Evolutionary conservation across 129 eudicot genomes (phyloP), one percentile per base, ranked within the genome.

Genomic region (Escallonia herrerae): DNA sequence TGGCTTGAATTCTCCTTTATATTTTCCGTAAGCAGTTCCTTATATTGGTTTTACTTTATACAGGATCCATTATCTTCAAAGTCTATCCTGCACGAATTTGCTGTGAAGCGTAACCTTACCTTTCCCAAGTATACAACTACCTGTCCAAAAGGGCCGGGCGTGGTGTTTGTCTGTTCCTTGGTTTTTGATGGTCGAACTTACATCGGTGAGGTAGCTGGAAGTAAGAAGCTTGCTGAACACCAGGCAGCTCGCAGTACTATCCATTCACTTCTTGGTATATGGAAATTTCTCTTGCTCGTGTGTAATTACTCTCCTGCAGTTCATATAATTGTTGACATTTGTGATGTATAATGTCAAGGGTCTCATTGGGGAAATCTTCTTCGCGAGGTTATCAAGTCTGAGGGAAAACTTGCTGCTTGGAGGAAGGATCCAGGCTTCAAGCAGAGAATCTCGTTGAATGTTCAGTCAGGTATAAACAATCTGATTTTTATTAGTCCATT

Each of bases 71-170:
- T 22, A 22, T 22, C 33, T 22, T 22, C 33, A 53, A 67, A 67
- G 38, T 53, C 72, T 15, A 67, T 67, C 7, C 52, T 67, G 51
- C 46, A 67, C 55, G 72, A 67, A 46, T 52, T 9, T 40, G 62
- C 72, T 15, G 44, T 38, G 50, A 67, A 67, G 72, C 13, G 15
- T 38, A 56, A 67, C 11, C 7, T 41, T 7, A 46, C 3, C 13
- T 38, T 39, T 14, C 72, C 72, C 11, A 67, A 37, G 10, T 67
- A 67, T 38, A 39, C 40, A 4, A 67, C 72, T 3, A n/a, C 13
- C 5, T 3, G 3, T 52, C 6, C 62, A 67, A 62, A 54, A 54
- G 72, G 72, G 22, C 49, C 50, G 0, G 4, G 59, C 38, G 40
- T 39, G 37, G 62, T 42, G 4, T 67, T 38, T 40, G 46, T 67